Evolutionary conservation across 2,329 filamentous ascomycete species (phyloP).

Genomic region (Beauveria asiatica): DNA sequence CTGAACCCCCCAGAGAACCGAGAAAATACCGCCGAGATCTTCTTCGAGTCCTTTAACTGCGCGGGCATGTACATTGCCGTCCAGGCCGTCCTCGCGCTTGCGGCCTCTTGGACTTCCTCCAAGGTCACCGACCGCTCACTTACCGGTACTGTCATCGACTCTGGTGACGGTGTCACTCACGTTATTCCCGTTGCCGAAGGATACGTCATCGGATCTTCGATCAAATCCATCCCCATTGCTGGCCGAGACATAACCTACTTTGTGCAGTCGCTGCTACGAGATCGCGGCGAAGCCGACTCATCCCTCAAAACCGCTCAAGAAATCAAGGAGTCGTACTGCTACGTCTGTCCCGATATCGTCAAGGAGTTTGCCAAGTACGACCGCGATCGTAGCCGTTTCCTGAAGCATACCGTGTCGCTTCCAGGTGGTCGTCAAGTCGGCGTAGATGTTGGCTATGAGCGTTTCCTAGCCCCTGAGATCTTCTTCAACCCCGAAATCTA

Average conservation of each 20-base stretch:
- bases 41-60: conserved; percentile 99
- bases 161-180: conserved; percentile 96
- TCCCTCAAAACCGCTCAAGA: conserved; percentile 95
- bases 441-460: conserved; percentile 94
- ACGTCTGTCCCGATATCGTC: conserved; percentile 96
- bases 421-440: conserved; percentile 76
- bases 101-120: conserved; percentile 96
- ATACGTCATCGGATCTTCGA: conserved; percentile 97
- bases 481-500: conserved; percentile 99
- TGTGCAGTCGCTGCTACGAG: conserved; percentile 89
- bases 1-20: conserved; percentile 97
- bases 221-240: conserved; percentile 97
- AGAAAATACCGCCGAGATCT: conserved; percentile 98
- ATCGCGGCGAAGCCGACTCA: conserved; percentile 93
- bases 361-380: conserved; percentile 97
- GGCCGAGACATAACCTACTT: conserved; percentile 99
- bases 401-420: conserved; percentile 79
- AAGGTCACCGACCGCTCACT: conserved; percentile 95
- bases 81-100: conserved; percentile 90
- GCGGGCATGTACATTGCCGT: conserved; percentile 98
- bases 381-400: conserved; percentile 81
- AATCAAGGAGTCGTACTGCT: conserved; percentile 98
- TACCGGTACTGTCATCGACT: conserved; percentile 96
- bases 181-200: conserved; percentile 98
- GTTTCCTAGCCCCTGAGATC: conserved; percentile 95